phyloP scores from a whole-genome alignment of 805 yeast species.

The Spathaspora passalidarum region DNA sequence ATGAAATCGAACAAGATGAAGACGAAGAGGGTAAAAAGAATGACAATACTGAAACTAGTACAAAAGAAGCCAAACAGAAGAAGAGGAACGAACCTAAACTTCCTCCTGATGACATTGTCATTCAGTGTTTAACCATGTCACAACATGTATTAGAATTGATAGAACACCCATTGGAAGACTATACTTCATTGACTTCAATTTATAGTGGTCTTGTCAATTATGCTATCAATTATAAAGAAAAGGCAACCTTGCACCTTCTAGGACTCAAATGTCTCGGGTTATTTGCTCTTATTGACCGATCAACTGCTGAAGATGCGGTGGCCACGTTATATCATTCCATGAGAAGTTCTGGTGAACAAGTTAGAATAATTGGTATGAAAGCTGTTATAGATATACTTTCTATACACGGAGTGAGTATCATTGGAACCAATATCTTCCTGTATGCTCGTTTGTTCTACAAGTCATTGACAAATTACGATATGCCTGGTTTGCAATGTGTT shows the following conservation, averaged over 20 bases:
- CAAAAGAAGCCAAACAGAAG: constrained; percentile 17
- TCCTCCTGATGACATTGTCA: constrained; percentile 45
- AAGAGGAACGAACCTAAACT: constrained; percentile 37
- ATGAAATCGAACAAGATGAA: constrained; percentile 18
- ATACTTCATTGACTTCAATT: constrained; percentile 63
- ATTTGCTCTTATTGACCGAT: constrained; percentile 66
- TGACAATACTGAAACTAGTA: constrained; percentile 11
- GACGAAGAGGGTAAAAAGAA: constrained; percentile 20
- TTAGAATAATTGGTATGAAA: constrained; percentile 61
- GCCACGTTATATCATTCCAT: constrained; percentile 64
- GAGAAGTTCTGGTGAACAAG: constrained; percentile 61
- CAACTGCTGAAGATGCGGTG: constrained; percentile 62
- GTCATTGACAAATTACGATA: constrained; percentile 52
- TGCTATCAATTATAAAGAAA: constrained; percentile 52
- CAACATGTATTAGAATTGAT: constrained; percentile 67
- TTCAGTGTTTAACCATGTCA: constrained; percentile 66
- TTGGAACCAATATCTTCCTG: constrained; percentile 6
- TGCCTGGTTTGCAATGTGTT: constrained; percentile 68
- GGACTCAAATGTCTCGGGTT: constrained; percentile 79
- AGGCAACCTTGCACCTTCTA: constrained; percentile 53
- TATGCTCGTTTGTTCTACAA: constrained; percentile 65
- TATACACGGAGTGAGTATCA: constrained; percentile 59
- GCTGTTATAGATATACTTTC: constrained; percentile 77
- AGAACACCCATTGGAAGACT: constrained; percentile 61
- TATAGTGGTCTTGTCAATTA: constrained; percentile 77